Conservation (phyloP, 2,329 filamentous ascomycete species). For the Catunica adiposa region DNA sequence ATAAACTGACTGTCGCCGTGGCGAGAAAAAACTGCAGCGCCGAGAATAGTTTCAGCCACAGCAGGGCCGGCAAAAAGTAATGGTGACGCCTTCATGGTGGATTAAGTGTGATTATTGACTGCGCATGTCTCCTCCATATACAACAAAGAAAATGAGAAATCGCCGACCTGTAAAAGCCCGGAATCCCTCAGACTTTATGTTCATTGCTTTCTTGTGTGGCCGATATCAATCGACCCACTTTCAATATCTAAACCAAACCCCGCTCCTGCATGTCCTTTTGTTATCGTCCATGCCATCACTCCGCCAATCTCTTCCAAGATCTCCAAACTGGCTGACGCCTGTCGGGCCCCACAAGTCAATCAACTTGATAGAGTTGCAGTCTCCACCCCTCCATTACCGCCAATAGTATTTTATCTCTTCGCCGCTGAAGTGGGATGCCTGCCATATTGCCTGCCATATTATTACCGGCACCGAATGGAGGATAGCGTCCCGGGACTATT, state of each 20-base stretch:
- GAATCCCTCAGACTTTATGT: too few species aligned
- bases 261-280: background rate
- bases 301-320: background rate
- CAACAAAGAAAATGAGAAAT: background rate
- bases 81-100: background rate
- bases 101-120: background rate
- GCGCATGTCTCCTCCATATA: background rate
- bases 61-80: constrained; percentile 14
- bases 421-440: too few species aligned
- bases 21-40: constrained; percentile 22
- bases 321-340: too few species aligned
- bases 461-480: too few species aligned
- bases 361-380: too few species aligned
- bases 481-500: background rate
- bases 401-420: too few species aligned
- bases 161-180: background rate
- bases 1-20: constrained; percentile 22
- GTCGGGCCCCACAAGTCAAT: too few species aligned
- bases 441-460: too few species aligned
- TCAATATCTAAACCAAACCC: background rate
- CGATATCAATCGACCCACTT: background rate
- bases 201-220: background rate
- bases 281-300: background rate
- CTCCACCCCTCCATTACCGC: too few species aligned
- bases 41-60: constrained; percentile 22